Evolutionary conservation across 768 basidiomycete genomes (phyloP), one percentile per base, ranked within the genome.

Genomic region (Panaeolus papilionaceus): DNA sequence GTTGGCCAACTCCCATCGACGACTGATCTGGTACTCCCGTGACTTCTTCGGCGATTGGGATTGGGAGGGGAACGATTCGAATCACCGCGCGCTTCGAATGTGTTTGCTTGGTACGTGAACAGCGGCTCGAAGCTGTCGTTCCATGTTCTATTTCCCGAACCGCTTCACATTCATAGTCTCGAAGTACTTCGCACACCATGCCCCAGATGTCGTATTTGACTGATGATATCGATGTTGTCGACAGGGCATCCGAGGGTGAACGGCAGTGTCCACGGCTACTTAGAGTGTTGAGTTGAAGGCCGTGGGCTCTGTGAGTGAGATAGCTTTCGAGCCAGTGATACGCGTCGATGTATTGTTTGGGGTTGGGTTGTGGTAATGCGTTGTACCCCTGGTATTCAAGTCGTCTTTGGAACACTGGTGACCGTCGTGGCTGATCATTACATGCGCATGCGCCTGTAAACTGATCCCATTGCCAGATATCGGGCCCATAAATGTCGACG

Each of bases 401-500:
- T 38, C 12, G 23, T 38, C n/a, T 42, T 20, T 58, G 66, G 33
- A 33, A 18, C 2, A 5, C 18, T 42, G 61, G 37, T 10, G 49
- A 40, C 12, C 20, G 66, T 38, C 28, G 33, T 47, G n/a, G 44
- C 26, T 38, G 54, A 39, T 51, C 58, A 37, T 72, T 74, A 72
- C 87, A 88, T n/a, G 77, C 77, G 71, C 87, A 88, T 16, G 83
- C 79, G 1, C 85, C 80, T 61, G 78, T 81, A 64, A 86, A 83
- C 65, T 85, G 82, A 51, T 84, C 83, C 87, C 87, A 88, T 58
- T 83, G 79, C 73, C 84, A 86, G 9, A 87, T 77, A 67, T 84
- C 82, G 38, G 78, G 77, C 1, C 87, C 87, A 68, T 83, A 88
- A 28, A 88, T 84, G 66, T 86, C 84, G 23, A 84, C 74, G 71